Percentiles rank a stretch among this genome's conserved stretches.
These are phyloP conservation scores for Karstenula rhodostoma DNA, from an alignment of 2,329 filamentous ascomycete species.

Conservation along the genomic window DNA sequence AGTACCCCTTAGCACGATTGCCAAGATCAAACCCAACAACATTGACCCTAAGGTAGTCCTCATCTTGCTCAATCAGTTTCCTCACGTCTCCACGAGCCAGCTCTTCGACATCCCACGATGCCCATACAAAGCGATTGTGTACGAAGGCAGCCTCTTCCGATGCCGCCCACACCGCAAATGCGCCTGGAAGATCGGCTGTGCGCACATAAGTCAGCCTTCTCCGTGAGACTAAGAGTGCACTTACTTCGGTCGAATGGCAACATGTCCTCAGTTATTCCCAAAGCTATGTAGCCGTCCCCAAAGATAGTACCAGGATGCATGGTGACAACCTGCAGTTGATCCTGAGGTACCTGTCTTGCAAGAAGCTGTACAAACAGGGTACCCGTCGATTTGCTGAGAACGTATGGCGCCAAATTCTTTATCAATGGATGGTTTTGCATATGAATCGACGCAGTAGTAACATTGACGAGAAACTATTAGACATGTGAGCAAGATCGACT, in stretches of 20 bases:
- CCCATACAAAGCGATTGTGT: constrained; percentile 49
- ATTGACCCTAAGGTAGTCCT: constrained; percentile 13
- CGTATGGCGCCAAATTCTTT: constrained; percentile 6
- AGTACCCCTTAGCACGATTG: neutral
- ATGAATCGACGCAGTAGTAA: constrained; percentile 17
- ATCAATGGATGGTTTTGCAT: constrained; percentile 7
- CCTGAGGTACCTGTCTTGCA: constrained; percentile 3
- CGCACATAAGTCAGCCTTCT: neutral
- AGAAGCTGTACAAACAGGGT: constrained; percentile 17
- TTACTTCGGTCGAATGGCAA: constrained; percentile 11
- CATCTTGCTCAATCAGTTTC: constrained; percentile 16
- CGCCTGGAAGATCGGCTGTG: constrained; percentile 26
- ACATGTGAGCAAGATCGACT: neutral
- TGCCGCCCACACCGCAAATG: constrained; percentile 50
- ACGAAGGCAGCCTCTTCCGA: constrained; percentile 51
- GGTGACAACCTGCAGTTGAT: constrained; percentile 19
- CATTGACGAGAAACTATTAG: constrained; percentile 18
- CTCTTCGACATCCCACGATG: constrained; percentile 56
- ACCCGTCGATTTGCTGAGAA: constrained; percentile 14
- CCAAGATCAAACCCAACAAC: neutral
- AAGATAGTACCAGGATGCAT: constrained; percentile 18
- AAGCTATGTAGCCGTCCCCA: neutral
- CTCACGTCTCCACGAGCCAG: constrained; percentile 26
- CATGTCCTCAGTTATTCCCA: constrained; percentile 8
- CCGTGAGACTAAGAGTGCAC: neutral